Percentiles rank a stretch among this genome's conserved stretches.
Evolutionary conservation across 2,329 filamentous ascomycete genomes (phyloP).

Genomic region (Fusarium luffae): DNA sequence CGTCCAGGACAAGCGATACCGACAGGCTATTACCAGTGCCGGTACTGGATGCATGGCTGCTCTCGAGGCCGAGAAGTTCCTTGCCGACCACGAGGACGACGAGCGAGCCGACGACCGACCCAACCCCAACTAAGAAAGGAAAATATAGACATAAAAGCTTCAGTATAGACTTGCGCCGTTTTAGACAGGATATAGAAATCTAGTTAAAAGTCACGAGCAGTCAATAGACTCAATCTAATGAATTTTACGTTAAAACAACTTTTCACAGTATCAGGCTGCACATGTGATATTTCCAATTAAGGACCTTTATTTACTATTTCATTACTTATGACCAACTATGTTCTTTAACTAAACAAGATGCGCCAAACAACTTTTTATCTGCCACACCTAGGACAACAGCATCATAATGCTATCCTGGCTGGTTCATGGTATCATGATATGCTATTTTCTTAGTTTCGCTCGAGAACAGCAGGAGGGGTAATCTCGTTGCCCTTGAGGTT

Average conservation of each 20-base stretch:
- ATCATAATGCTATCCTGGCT: conserved; percentile 29
- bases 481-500: conserved; percentile 64
- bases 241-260: not conserved
- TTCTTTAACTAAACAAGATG: not conserved
- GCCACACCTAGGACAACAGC: conserved; percentile 19
- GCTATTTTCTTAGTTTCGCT: conserved; percentile 52
- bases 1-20: conserved; percentile 98
- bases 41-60: conserved; percentile 96
- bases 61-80: conserved; percentile 93
- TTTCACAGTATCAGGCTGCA: not conserved
- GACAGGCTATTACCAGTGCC: conserved; percentile 97
- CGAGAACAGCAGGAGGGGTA: conserved; percentile 63
- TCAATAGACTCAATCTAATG: conserved; percentile 29
- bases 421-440: conserved; percentile 31
- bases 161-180: conserved; percentile 36
- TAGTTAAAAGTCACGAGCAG: conserved; percentile 27
- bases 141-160: conserved; percentile 22
- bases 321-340: conserved; percentile 12
- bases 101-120: conserved; percentile 27
- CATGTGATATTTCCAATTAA: not conserved
- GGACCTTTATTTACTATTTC: conserved; percentile 13
- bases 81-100: conserved; percentile 75
- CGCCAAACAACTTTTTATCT: conserved; percentile 16
- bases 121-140: conserved; percentile 26
- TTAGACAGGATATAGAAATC: conserved; percentile 41